These are phyloP conservation scores for Fusarium zealandicum DNA, from an alignment of 2,329 filamentous ascomycete genomes.

Conservation along the genomic window DNA sequence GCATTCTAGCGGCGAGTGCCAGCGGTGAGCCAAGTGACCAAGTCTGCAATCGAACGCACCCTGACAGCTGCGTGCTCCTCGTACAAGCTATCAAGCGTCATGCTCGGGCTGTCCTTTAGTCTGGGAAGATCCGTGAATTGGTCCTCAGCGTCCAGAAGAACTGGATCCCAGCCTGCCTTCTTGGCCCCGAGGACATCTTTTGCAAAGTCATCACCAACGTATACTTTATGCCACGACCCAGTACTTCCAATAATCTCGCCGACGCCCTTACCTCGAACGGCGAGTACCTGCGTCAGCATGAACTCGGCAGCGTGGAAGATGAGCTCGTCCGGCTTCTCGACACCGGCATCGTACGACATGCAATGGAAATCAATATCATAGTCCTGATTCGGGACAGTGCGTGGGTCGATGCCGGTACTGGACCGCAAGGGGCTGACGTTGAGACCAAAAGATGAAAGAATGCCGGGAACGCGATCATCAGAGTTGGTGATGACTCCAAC, in stretches of 20 bases:
- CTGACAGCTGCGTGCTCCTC: background rate
- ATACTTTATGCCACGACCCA: conserved; percentile 17
- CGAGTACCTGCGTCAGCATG: conserved; percentile 42
- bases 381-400: rapidly evolving
- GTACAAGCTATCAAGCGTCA: conserved; percentile 14
- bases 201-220: conserved; percentile 29
- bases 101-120: conserved; percentile 2
- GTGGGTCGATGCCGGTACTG: background rate
- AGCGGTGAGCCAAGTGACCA: conserved; percentile 17
- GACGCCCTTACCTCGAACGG: background rate
- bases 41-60: conserved; percentile 13
- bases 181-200: conserved; percentile 30
- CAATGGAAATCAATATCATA: conserved; percentile 33
- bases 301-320: conserved; percentile 64
- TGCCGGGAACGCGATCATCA: conserved; percentile 32
- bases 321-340: conserved; percentile 62
- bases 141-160: conserved; percentile 22
- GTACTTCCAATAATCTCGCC: background rate
- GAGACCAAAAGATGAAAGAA: conserved; percentile 27
- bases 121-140: conserved; percentile 4
- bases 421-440: conserved; percentile 27
- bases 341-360: conserved; percentile 69
- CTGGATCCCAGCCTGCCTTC: conserved; percentile 22
- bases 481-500: conserved; percentile 34
- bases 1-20: background rate